phyloP scores from a whole-genome alignment of 2,329 filamentous ascomycete genomes.

The Chrysosporium queenslandicum region DNA sequence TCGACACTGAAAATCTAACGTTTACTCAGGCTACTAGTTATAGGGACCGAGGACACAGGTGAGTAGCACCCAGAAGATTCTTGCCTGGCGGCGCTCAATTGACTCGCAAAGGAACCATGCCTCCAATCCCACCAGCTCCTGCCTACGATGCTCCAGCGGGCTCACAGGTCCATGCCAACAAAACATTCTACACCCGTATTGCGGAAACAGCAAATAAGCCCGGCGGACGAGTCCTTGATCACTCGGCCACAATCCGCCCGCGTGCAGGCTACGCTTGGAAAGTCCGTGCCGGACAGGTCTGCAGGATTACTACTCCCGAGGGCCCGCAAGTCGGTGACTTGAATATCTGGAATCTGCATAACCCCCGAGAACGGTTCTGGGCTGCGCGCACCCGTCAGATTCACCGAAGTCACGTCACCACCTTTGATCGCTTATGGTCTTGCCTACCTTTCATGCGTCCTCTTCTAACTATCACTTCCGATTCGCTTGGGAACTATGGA shows the following conservation, averaged over 20 bases:
- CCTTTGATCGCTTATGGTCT: constrained; percentile 67
- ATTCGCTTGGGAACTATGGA: constrained; percentile 54
- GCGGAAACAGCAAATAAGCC: constrained; percentile 27
- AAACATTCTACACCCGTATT: constrained; percentile 30
- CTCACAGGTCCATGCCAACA: constrained; percentile 30
- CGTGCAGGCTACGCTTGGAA: constrained; percentile 65
- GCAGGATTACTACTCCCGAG: constrained; percentile 63
- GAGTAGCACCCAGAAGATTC: background rate
- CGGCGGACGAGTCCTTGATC: constrained; percentile 25
- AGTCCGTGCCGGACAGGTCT: constrained; percentile 56
- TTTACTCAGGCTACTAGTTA: too few species aligned
- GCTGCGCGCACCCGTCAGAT: constrained; percentile 68
- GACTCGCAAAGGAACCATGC: constrained; percentile 5
- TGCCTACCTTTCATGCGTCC: constrained; percentile 67
- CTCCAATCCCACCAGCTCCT: constrained; percentile 26
- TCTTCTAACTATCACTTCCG: constrained; percentile 58
- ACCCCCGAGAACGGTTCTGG: constrained; percentile 75
- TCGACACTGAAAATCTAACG: too few species aligned
- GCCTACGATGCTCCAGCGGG: constrained; percentile 32
- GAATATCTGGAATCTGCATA: constrained; percentile 69
- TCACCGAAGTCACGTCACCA: constrained; percentile 62
- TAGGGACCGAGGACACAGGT: background rate
- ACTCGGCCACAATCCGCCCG: constrained; percentile 56
- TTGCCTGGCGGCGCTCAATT: background rate
- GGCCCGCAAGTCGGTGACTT: constrained; percentile 76